These are phyloP conservation scores for Eremomyces bilateralis DNA, from an alignment of 495 filamentous ascomycete species.

Conservation along the genomic window DNA sequence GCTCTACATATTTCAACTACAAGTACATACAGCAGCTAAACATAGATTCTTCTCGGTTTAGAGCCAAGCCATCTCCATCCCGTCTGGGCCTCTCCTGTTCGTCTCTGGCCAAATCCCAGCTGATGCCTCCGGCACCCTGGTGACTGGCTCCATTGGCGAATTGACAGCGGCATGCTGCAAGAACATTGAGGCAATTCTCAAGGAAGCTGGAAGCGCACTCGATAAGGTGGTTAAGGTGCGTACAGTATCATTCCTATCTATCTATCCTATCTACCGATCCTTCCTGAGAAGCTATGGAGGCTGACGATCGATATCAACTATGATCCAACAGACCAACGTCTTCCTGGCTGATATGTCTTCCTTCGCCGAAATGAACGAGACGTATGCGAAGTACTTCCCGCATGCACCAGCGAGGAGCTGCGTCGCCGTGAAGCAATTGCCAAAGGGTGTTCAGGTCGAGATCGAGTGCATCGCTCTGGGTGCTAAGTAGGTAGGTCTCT, in stretches of 20 bases:
- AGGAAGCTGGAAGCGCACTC: constrained; percentile 54
- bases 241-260: neutral
- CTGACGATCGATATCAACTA: too few relatives aligned
- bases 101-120: constrained; percentile 86
- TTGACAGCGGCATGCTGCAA: constrained; percentile 55
- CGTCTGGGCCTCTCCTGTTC: constrained; percentile 62
- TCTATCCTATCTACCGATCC: neutral
- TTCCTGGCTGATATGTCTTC: constrained; percentile 73
- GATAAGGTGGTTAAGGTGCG: constrained; percentile 57
- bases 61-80: constrained; percentile 79
- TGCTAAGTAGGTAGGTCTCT: too few relatives aligned
- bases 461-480: constrained; percentile 81
- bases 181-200: constrained; percentile 58
- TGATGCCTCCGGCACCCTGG: constrained; percentile 47
- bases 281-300: too few relatives aligned
- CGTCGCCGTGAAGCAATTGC: constrained; percentile 73
- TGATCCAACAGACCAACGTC: constrained; percentile 23
- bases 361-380: constrained; percentile 71
- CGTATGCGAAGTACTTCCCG: constrained; percentile 70
- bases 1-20: too few relatives aligned
- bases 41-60: too few relatives aligned
- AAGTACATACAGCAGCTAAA: too few relatives aligned
- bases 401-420: constrained; percentile 86
- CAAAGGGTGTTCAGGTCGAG: constrained; percentile 77
- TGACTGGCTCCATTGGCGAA: constrained; percentile 53